phyloP scores from a whole-genome alignment of 2,329 filamentous ascomycete genomes.

The Alternaria arbusti region DNA sequence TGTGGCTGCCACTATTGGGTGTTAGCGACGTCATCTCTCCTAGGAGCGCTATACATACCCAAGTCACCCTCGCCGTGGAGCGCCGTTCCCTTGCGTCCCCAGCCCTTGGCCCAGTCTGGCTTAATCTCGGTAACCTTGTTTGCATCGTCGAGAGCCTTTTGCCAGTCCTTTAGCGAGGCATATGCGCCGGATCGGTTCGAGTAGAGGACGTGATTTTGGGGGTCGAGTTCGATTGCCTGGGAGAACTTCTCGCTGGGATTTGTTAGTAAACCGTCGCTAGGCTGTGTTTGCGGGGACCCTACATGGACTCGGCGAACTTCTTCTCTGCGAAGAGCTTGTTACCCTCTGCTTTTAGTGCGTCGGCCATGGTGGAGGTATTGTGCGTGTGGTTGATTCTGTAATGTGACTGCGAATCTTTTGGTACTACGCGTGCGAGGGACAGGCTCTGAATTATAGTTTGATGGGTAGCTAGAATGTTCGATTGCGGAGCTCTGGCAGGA shows the following conservation, averaged over 20 bases:
- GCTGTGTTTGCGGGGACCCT: slow-evolving; percentile 55
- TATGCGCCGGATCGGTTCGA: slow-evolving; percentile 91
- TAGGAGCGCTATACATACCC: slow-evolving; percentile 48
- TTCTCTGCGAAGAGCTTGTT: slow-evolving; percentile 99
- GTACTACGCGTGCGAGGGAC: slow-evolving; percentile 27
- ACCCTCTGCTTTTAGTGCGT: slow-evolving; percentile 93
- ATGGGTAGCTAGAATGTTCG: slow-evolving; percentile 46
- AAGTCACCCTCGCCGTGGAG: slow-evolving; percentile 88
- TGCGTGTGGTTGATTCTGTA: slow-evolving; percentile 1
- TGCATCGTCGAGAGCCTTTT: slow-evolving; percentile 84
- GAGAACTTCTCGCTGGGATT: slow-evolving; percentile 83
- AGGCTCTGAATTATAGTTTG: slow-evolving; percentile 42
- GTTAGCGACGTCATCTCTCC: slow-evolving; percentile 18
- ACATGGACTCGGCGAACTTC: slow-evolving; percentile 96
- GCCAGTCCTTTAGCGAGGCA: slow-evolving; percentile 88
- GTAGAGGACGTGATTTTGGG: slow-evolving; percentile 94
- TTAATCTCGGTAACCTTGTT: slow-evolving; percentile 94
- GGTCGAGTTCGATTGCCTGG: slow-evolving; percentile 86
- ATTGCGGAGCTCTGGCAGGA: slow-evolving; percentile 26
- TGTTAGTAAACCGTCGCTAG: slow-evolving; percentile 21
- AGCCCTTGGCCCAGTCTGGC: slow-evolving; percentile 97
- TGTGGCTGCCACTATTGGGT: slow-evolving; percentile 68
- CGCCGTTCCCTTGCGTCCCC: slow-evolving; percentile 90
- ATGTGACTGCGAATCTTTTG: slow-evolving; percentile 6
- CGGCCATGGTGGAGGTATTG: slow-evolving; percentile 60